A percentile compares a stretch with the other conserved stretches of the same genome.
phyloP scores from a whole-genome alignment of 78 protist species.

The Dictyostelium firmibasis region DNA sequence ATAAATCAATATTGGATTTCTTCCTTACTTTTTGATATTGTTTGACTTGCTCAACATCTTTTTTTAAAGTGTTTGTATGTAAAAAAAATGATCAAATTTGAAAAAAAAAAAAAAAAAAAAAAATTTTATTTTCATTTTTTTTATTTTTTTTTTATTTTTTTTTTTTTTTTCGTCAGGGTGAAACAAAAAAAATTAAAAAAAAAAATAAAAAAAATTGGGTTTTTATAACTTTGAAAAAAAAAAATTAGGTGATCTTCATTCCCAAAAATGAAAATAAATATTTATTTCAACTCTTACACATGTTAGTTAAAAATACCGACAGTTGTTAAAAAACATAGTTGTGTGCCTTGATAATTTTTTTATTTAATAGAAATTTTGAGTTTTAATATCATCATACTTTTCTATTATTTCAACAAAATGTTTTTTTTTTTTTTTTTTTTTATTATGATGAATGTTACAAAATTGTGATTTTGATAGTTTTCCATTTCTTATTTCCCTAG shows the following conservation, averaged over 20 bases:
- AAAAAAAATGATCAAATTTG: neutral
- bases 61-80: neutral
- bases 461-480: neutral
- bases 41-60: slow-evolving; percentile 1
- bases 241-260: no score
- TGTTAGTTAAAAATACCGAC: no score
- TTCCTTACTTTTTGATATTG: neutral
- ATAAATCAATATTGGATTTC: neutral
- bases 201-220: no score
- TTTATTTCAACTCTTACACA: no score
- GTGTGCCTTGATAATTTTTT: no score
- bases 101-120: neutral
- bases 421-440: neutral
- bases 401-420: neutral
- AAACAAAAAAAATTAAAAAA: no score
- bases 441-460: no score
- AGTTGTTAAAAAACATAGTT: no score
- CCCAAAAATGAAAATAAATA: no score
- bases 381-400: no score
- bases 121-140: neutral
- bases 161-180: neutral
- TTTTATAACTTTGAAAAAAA: no score
- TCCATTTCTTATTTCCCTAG: neutral
- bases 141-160: neutral
- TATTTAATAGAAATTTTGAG: no score